phyloP scores from a whole-genome alignment of 1,284 basidiomycete genomes.

The Boletellus deceptivus region DNA sequence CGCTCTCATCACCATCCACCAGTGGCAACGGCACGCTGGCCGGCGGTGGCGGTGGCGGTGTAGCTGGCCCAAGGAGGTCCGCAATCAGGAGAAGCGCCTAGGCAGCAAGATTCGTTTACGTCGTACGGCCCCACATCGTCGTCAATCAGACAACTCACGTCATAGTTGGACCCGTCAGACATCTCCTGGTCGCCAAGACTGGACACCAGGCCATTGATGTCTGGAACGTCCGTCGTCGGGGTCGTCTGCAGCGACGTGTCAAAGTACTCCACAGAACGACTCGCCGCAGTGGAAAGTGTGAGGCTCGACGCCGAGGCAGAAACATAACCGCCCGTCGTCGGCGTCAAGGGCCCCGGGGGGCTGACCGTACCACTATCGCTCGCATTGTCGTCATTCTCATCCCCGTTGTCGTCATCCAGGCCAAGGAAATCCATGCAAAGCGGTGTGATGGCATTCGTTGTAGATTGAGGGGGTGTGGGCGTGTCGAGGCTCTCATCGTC shows the following conservation, averaged over 20 bases:
- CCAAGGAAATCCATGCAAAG: constrained; percentile 24
- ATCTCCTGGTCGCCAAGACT: constrained; percentile 26
- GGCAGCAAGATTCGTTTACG: constrained; percentile 24
- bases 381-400: constrained; percentile 12
- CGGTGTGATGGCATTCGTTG: constrained; percentile 10
- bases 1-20: constrained; percentile 8
- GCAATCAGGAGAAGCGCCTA: constrained; percentile 34
- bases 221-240: constrained; percentile 24
- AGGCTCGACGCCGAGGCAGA: constrained; percentile 28
- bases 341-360: constrained; percentile 33
- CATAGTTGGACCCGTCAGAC: constrained; percentile 33
- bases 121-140: constrained; percentile 18
- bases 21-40: not conserved
- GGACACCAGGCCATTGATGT: constrained; percentile 28
- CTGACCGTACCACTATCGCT: constrained; percentile 34
- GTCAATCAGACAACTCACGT: constrained; percentile 32
- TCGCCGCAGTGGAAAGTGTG: constrained; percentile 25
- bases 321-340: constrained; percentile 25
- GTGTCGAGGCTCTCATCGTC: constrained; percentile 32
- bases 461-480: constrained; percentile 3
- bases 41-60: constrained; percentile 15
- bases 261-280: constrained; percentile 28
- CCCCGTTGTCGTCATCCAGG: constrained; percentile 16
- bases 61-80: constrained; percentile 31
- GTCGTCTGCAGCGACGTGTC: constrained; percentile 24